Evolutionary conservation across 345 rosid species (phyloP).

Genomic region (Streptanthus diversifolius): DNA sequence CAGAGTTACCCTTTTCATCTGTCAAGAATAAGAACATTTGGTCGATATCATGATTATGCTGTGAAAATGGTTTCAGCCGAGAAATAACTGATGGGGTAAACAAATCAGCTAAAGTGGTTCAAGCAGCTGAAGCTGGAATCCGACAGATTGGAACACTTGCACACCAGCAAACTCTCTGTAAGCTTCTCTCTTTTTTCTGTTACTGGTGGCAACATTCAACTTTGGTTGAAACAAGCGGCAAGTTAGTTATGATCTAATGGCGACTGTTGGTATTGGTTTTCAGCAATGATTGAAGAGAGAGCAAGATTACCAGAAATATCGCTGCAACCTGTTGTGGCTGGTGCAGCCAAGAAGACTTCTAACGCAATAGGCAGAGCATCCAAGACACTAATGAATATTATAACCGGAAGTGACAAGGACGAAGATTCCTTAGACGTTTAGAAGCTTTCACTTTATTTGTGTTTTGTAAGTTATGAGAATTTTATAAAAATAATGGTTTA

Average conservation of each 20-base stretch:
- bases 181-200: constrained; percentile 5
- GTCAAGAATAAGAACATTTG: neutral
- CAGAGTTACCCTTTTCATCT: neutral
- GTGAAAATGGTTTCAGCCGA: constrained; percentile 51
- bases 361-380: constrained; percentile 76
- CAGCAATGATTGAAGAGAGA: constrained; percentile 91
- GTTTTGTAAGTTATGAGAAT: neutral
- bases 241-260: neutral
- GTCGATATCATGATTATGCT: neutral
- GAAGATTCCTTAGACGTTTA: constrained; percentile 10
- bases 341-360: constrained; percentile 82
- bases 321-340: constrained; percentile 67
- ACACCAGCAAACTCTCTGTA: constrained; percentile 78
- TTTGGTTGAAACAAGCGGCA: neutral
- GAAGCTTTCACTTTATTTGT: neutral
- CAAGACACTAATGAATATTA: constrained; percentile 58
- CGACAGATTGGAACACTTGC: constrained; percentile 76
- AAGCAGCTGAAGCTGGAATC: constrained; percentile 89
- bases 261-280: constrained; percentile 10
- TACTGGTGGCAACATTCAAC: neutral
- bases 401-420: constrained; percentile 48
- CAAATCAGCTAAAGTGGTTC: constrained; percentile 87
- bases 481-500: neutral
- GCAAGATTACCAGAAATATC: constrained; percentile 81
- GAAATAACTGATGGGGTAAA: constrained; percentile 83